These are phyloP conservation scores for Verticillium zaregamsianum DNA, from an alignment of 2,329 filamentous ascomycete genomes.

Conservation along the genomic window DNA sequence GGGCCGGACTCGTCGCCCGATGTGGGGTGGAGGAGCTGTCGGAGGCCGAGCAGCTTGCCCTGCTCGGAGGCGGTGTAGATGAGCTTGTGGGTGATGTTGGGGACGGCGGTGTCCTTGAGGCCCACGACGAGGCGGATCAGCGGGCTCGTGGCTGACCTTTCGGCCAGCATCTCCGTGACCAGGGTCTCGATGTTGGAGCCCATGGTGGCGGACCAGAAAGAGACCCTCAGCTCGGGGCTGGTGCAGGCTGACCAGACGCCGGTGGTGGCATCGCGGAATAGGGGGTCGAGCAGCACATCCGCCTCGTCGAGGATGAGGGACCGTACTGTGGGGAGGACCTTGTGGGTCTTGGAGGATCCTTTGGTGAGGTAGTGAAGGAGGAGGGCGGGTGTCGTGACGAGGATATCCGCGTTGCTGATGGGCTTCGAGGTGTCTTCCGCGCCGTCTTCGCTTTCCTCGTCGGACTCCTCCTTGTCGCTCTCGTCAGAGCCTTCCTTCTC, in stretches of 20 bases:
- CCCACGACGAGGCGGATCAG: conserved; percentile 89
- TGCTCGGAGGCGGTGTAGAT: conserved; percentile 89
- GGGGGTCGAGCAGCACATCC: conserved; percentile 84
- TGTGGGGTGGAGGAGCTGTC: conserved; percentile 80
- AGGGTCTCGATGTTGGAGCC: conserved; percentile 85
- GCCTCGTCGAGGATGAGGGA: conserved; percentile 87
- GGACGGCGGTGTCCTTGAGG: conserved; percentile 90
- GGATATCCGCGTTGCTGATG: conserved; percentile 68
- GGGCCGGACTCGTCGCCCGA: conserved; percentile 51
- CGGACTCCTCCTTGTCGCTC: conserved; percentile 28
- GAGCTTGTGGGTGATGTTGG: conserved; percentile 85
- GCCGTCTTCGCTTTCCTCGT: conserved; percentile 32
- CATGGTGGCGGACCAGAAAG: conserved; percentile 96
- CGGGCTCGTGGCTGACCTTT: conserved; percentile 36
- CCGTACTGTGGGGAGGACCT: conserved; percentile 61
- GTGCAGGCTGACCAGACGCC: conserved; percentile 78
- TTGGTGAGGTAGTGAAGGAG: conserved; percentile 63
- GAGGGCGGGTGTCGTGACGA: conserved; percentile 76
- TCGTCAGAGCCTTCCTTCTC: conserved; percentile 22
- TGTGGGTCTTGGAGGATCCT: conserved; percentile 37
- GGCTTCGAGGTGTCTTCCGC: conserved; percentile 28
- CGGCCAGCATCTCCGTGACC: conserved; percentile 61
- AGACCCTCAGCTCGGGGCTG: conserved; percentile 64
- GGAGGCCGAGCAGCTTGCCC: conserved; percentile 86
- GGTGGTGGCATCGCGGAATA: conserved; percentile 87